Percentiles rank a stretch among this genome's conserved stretches.
phyloP scores from a whole-genome alignment of 2,329 filamentous ascomycete genomes.

The Colletotrichum liriopes region DNA sequence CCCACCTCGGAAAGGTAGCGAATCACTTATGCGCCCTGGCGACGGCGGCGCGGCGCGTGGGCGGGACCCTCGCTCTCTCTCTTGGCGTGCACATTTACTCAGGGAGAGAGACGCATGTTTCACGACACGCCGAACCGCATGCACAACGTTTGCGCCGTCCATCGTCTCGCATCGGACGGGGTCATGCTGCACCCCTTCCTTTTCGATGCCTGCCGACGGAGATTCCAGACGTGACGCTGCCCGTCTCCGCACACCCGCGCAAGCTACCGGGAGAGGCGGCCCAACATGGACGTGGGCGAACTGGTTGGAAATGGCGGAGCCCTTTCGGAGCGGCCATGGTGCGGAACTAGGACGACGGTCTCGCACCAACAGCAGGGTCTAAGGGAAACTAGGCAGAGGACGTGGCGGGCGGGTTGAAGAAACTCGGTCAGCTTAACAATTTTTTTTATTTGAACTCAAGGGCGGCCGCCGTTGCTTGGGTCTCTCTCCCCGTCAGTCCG shows the following conservation, averaged over 20 bases:
- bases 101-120: slow-evolving; percentile 1
- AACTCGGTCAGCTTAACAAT: slow-evolving; percentile 31
- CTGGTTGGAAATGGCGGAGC: background rate
- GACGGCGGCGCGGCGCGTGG: background rate
- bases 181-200: background rate
- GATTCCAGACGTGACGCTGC: background rate
- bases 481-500: background rate
- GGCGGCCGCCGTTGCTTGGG: background rate
- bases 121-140: slow-evolving; percentile 1
- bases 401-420: background rate
- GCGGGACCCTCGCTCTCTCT: background rate
- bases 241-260: background rate
- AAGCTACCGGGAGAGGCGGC: slow-evolving; percentile 7
- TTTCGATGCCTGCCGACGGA: background rate
- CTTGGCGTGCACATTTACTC: background rate
- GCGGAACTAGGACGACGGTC: background rate
- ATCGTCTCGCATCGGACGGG: slow-evolving; percentile 13
- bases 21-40: slow-evolving; percentile 25
- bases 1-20: slow-evolving; percentile 7
- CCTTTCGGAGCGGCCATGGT: background rate
- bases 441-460: slow-evolving; percentile 17
- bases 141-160: background rate
- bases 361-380: background rate
- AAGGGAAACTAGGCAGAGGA: background rate
- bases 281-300: background rate